Evolutionary conservation across 306 rosid genomes (phyloP).

Genomic region (Trichosanthes truncata): DNA sequence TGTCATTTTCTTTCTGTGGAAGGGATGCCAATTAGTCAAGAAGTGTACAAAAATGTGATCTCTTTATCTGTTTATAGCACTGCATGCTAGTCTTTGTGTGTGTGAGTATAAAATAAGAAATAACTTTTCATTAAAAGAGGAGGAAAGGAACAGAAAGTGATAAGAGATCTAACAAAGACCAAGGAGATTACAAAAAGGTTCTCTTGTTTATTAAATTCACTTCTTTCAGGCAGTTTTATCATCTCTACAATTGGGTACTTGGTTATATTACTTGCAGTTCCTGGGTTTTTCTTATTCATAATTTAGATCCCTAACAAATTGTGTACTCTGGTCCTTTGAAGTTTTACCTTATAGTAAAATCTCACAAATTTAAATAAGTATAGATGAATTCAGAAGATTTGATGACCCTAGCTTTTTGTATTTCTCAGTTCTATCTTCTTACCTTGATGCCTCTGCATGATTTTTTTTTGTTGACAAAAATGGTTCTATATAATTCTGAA

Average conservation of each 20-base stretch:
- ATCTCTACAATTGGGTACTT: not conserved
- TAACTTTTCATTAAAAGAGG: not conserved
- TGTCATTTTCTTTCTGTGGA: not conserved
- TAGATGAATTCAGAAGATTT: not conserved
- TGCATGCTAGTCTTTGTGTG: not conserved
- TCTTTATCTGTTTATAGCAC: not conserved
- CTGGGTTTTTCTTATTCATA: not conserved
- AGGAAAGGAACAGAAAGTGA: not conserved
- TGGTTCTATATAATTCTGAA: conserved; percentile 14
- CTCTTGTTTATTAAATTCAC: not conserved
- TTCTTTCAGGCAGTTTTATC: not conserved
- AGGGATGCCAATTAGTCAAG: not conserved
- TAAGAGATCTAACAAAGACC: not conserved
- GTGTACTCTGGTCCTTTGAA: not conserved
- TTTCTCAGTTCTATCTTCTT: not conserved
- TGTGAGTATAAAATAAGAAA: not conserved
- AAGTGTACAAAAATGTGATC: not conserved
- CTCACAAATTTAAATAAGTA: not conserved
- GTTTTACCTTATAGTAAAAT: not conserved
- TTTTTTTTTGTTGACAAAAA: not conserved
- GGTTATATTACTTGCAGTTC: not conserved
- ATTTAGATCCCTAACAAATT: not conserved
- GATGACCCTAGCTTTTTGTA: not conserved
- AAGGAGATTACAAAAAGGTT: not conserved
- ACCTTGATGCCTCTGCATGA: not conserved